Base-by-base conservation (phyloP, 345 rosid species). In the Arabis alpina region DNA sequence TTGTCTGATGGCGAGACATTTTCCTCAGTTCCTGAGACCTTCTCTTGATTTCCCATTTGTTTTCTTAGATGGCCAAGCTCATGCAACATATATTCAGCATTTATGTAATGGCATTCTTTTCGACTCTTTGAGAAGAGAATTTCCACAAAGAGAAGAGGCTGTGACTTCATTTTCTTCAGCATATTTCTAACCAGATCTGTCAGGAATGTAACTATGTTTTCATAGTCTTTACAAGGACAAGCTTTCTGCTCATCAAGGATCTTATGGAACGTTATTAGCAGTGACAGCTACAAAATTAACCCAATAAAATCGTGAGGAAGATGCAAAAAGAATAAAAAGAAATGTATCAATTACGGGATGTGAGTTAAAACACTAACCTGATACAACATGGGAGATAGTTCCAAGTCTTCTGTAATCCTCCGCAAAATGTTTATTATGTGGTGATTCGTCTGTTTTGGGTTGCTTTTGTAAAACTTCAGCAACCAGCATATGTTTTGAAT, bases 111-210 rank as follows among this genome's bases (percentile, higher is more conserved):
- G 68, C 99, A 94, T 78, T 91, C 99, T 81, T 64, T 84, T 40
- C 95, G 85, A 48, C 81, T 83, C 85, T 94, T 94, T 83, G 90
- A 83, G 70, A 91, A 94, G 70, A 94, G 96, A 70, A 86, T 75
- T 85, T 94, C 99, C 67, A 94, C 88, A 74, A 94, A 94, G 72
- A 91, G 91, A 68, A 94, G 90, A 64, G 99, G 99, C 71, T 82
- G 96, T 24, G 72, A 79, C 82, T 88, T 94, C 97, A 94, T 81
- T 70, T 84, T 88, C 66, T 83, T 88, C 30, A 94, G 74, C 97
- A 94, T 86, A 75, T 80, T 80, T 53, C 88, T 81, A 50, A 94
- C 81, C 66, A 91, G 77, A 44, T 76, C 77, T 25, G 87, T 83
- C 66, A 94, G 62, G 77, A 89, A 91, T 71, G 82, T 78, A 59